phyloP scores from a whole-genome alignment of 179 eudicot species.

The Patellifolia procumbens region DNA sequence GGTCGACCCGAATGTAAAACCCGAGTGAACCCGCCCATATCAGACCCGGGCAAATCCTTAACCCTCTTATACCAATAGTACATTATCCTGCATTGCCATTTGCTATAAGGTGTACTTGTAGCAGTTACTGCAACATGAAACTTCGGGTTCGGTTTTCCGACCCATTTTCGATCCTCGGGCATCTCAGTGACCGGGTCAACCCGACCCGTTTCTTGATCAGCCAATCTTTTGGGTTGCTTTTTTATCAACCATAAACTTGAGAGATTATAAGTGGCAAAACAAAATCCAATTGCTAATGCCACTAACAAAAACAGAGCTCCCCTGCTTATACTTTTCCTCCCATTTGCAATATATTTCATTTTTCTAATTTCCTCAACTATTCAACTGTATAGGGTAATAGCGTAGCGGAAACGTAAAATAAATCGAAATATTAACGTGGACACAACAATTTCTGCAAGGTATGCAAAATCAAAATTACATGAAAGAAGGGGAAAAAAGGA shows the following conservation, averaged over 20 bases:
- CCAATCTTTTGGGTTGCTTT: conserved; percentile 19
- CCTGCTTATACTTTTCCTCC: conserved; percentile 41
- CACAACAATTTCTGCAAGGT: neutral
- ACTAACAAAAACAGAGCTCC: conserved; percentile 38
- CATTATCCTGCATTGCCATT: conserved; percentile 80
- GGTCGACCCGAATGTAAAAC: conserved; percentile 63
- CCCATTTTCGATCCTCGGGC: conserved; percentile 37
- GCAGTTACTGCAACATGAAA: conserved; percentile 72
- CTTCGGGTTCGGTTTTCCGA: conserved; percentile 22
- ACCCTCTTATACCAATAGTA: conserved; percentile 67
- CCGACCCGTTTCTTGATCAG: conserved; percentile 15
- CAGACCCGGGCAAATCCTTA: conserved; percentile 52
- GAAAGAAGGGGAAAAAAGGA: too few relatives aligned
- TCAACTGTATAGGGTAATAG: too few relatives aligned
- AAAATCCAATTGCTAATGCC: conserved; percentile 47
- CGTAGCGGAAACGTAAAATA: too few relatives aligned
- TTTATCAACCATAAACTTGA: conserved; percentile 21
- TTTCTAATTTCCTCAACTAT: neutral
- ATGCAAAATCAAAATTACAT: neutral
- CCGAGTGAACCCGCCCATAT: conserved; percentile 75
- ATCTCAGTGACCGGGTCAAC: conserved; percentile 49
- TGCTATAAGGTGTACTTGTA: conserved; percentile 48
- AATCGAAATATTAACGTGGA: too few relatives aligned
- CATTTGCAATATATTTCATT: conserved; percentile 20
- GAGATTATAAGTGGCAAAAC: conserved; percentile 53